A percentile compares a stretch with the other conserved stretches of the same genome.
phyloP scores from a whole-genome alignment of 176 grass and related monocot species.

The Eragrostis curvula region DNA sequence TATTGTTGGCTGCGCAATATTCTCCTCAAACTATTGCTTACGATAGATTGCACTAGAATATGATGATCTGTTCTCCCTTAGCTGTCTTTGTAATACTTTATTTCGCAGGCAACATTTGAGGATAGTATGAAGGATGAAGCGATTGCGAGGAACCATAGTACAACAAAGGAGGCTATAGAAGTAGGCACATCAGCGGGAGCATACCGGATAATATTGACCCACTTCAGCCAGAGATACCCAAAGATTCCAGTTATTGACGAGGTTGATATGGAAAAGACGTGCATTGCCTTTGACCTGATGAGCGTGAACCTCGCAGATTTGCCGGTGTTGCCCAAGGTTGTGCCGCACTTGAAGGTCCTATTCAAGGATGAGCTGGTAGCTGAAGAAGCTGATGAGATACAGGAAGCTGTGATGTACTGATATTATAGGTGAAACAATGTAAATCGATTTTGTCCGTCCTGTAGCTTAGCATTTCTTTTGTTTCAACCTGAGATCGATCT shows the following conservation, averaged over 20 bases:
- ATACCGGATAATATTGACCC: slow-evolving; percentile 85
- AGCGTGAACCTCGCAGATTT: slow-evolving; percentile 78
- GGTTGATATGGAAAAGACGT: slow-evolving; percentile 73
- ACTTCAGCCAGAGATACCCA: slow-evolving; percentile 97
- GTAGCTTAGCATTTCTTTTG: slow-evolving; percentile 23
- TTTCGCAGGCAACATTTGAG: slow-evolving; percentile 90
- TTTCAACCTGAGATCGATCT: slow-evolving; percentile 22
- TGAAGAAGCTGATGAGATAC: slow-evolving; percentile 67
- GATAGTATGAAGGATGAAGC: slow-evolving; percentile 93
- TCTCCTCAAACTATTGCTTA: slow-evolving; percentile 11
- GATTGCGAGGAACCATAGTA: slow-evolving; percentile 85
- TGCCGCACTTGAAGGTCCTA: slow-evolving; percentile 78
- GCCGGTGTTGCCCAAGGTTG: slow-evolving; percentile 70
- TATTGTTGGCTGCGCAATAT: slow-evolving; percentile 20
- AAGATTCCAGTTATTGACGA: slow-evolving; percentile 92
- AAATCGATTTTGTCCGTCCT: slow-evolving; percentile 12
- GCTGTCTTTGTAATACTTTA: slow-evolving; percentile 1
- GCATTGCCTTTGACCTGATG: slow-evolving; percentile 92
- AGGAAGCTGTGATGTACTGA: slow-evolving; percentile 65
- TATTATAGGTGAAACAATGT: neutral
- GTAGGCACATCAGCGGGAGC: slow-evolving; percentile 77
- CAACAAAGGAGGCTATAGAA: slow-evolving; percentile 86
- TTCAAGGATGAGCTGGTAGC: slow-evolving; percentile 70
- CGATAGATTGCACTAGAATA: neutral
- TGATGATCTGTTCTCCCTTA: slow-evolving; percentile 4